Base-by-base conservation (phyloP, 1,284 basidiomycete genomes). In the Peniophora sp. region DNA sequence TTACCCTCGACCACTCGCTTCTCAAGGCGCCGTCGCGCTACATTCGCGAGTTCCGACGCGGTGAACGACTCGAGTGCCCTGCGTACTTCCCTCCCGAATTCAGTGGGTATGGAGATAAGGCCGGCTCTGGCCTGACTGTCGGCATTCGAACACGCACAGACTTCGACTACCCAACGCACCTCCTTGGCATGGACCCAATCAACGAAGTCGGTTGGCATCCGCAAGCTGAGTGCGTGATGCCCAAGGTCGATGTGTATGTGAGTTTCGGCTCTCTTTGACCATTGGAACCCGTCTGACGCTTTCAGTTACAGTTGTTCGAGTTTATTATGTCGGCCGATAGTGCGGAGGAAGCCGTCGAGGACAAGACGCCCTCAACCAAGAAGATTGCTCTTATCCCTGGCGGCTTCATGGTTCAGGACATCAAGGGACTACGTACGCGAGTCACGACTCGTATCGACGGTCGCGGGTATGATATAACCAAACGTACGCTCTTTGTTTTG, bases 391-490 rank as follows among this genome's bases (percentile, higher is more conserved):
- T 74, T 47, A 74, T 84, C 23, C 59, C 73, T 1, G 81, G 88
- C 58, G 92, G 92, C 2, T 89, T 82, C 63, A 69, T 91, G 50
- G 67, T 95, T 24, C 74, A 83, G 46, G 86, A 92, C 62, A 73
- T 92, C 8, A 77, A 82, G 1, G 92, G 92, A 2, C 75, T 95
- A 45, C 77, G 86, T 24, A 76, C 84, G 1, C 81, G 82, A 53
- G 83, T 94, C 19, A 82, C 89, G 20, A 85, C 79, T 60, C 75
- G 89, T 22, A 64, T 92, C 47, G 92, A 94, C 60, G 85, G 86
- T n/a, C 80, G 74, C 58, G 92, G 92, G 3, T 95, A 92, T 60
- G 90, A 94, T 59, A 77, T 95, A 41, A 77, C 85, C 17, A 89
- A 81, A 70, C 72, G 91, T 92, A 58, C 60, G 88, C 60, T 9